Evolutionary conservation across 1,284 basidiomycete genomes (phyloP).

Genomic region (Puccinia hordei): DNA sequence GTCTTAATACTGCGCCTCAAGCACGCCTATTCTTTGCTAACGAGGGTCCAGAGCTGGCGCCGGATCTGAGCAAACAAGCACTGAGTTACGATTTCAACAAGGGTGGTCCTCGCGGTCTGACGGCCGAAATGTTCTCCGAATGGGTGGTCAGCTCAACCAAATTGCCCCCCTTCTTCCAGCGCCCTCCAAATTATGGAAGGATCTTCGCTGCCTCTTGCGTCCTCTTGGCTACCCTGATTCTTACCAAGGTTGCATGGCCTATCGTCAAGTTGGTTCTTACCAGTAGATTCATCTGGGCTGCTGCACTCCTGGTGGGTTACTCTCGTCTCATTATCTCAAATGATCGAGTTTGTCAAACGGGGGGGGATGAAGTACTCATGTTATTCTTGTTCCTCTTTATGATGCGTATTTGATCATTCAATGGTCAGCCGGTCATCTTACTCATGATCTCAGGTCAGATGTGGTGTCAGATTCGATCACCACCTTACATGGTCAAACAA

Average conservation of each 20-base stretch:
- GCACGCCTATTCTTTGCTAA: constrained; percentile 75
- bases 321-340: neutral
- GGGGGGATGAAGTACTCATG: neutral
- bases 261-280: constrained; percentile 17
- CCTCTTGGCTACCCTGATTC: constrained; percentile 25
- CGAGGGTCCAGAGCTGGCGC: constrained; percentile 66
- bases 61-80: constrained; percentile 65
- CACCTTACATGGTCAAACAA: constrained; percentile 69
- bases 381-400: neutral
- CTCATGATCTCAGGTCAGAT: constrained; percentile 90
- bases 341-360: neutral
- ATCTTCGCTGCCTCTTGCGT: constrained; percentile 47
- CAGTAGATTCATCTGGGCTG: constrained; percentile 47
- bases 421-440: constrained; percentile 65
- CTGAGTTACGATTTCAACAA: constrained; percentile 74
- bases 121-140: constrained; percentile 33
- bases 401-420: neutral
- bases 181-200: constrained; percentile 41
- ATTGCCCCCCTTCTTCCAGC: constrained; percentile 30
- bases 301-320: constrained; percentile 15
- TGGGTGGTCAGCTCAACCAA: constrained; percentile 9
- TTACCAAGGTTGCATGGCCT: constrained; percentile 48
- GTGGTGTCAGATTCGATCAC: constrained; percentile 89
- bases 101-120: constrained; percentile 57
- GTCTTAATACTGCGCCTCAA: constrained; percentile 74